Evolutionary conservation across 2,329 filamentous ascomycete species (phyloP).

Genomic region (Mollisia scopiformis): DNA sequence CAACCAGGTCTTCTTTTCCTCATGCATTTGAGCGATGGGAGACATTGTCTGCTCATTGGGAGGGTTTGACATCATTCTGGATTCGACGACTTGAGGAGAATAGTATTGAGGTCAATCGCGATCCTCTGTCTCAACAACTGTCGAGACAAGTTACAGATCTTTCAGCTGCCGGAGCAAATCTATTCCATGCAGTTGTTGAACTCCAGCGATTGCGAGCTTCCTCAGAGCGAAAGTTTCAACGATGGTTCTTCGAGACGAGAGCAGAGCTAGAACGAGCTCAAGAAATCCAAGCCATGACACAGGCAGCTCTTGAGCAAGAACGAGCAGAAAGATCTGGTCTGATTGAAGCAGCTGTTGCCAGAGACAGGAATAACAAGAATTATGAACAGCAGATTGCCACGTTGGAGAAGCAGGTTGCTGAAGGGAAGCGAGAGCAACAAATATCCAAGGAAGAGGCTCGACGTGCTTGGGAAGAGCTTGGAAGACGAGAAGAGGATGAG

Average conservation of each 20-base stretch:
- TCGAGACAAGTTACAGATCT: slow-evolving; percentile 94
- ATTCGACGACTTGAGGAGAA: slow-evolving; percentile 91
- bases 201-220: slow-evolving; percentile 90
- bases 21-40: slow-evolving; percentile 99
- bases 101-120: slow-evolving; percentile 78
- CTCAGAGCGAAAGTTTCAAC: slow-evolving; percentile 95
- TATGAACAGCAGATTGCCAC: slow-evolving; percentile 81
- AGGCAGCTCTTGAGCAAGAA: slow-evolving; percentile 75
- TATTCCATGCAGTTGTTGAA: slow-evolving; percentile 97
- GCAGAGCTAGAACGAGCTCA: slow-evolving; percentile 83
- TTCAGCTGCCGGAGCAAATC: slow-evolving; percentile 94
- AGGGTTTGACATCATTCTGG: slow-evolving; percentile 96
- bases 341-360: slow-evolving; percentile 65
- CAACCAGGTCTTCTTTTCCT: slow-evolving; percentile 74
- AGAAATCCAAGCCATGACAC: slow-evolving; percentile 81
- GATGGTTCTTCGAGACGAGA: slow-evolving; percentile 97
- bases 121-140: slow-evolving; percentile 84
- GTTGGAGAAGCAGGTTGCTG: slow-evolving; percentile 84
- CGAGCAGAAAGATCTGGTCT: slow-evolving; percentile 70
- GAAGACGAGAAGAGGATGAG: slow-evolving; percentile 89
- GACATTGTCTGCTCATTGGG: slow-evolving; percentile 95
- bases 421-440: slow-evolving; percentile 89
- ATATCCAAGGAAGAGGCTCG: slow-evolving; percentile 97
- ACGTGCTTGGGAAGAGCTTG: slow-evolving; percentile 95
- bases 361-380: slow-evolving; percentile 69